Evolutionary conservation across 768 basidiomycete genomes (phyloP), one percentile per base, ranked within the genome.

Genomic region (Hygrocybe coccinea): DNA sequence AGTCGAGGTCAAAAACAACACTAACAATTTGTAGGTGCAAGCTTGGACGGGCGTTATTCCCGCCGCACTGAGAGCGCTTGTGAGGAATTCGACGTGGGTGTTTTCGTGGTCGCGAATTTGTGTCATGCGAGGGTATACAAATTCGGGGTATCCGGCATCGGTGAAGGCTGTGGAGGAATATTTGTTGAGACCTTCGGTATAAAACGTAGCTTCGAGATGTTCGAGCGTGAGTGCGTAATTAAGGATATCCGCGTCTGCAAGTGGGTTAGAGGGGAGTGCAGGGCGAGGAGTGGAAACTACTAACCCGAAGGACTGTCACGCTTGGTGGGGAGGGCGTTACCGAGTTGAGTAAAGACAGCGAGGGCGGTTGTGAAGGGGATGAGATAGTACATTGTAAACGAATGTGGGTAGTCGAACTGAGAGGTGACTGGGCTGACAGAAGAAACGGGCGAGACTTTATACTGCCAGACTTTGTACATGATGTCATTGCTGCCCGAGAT

Each of bases 41-140:
- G 72, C 65, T 55, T 68, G 58, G 47, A 69, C 67, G 38, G 73
- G 72, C 8, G 59, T 53, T 29, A 57, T 57, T 9, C 74, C 74
- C 17, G 44, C 44, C 14, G 52, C 56, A 7, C 5, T 44, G 25
- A 77, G 67, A n/a, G 68, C 73, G 22, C 61, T 62, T n/a, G 65
- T 56, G 45, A 77, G 70, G 57, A 73, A 67, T 3, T 58, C 59
- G 54, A 74, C 74, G 41, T 86, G 84, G 2, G 71, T 65, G 24
- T 44, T 54, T 64, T 82, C 79, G 61, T 84, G 81, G 24, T 68
- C 62, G 29, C 68, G 65, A 54, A 86, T 78, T 67, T 85, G 76
- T 21, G 64, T 58, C 60, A 78, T 76, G 21, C 80, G 76, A 5
- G 67, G 72, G 48, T 78, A 75, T 25, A 79, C 77, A 70, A 72